These are phyloP conservation scores for Penicillium herquei DNA, from an alignment of 495 filamentous ascomycete genomes.

Conservation along the genomic window DNA sequence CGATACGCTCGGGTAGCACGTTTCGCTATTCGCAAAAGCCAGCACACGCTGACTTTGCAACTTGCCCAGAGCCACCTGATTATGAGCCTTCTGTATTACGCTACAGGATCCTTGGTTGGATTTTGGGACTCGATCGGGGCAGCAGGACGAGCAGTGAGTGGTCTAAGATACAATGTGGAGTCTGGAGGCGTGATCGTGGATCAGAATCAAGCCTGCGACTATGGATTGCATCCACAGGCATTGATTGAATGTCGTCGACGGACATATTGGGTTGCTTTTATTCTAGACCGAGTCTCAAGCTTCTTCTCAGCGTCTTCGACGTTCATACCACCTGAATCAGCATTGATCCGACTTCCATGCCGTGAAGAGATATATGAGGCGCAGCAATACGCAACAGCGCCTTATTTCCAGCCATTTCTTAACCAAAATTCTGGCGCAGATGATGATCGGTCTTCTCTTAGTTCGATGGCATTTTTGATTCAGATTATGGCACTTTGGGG, in stretches of 20 bases:
- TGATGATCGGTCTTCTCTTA: conserved; percentile 36
- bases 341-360: conserved; percentile 62
- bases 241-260: conserved; percentile 64
- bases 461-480: conserved; percentile 59
- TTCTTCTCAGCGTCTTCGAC: conserved; percentile 48
- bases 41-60: conserved; percentile 53
- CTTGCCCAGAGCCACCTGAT: conserved; percentile 62
- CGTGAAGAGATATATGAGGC: conserved; percentile 57
- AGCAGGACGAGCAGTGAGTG: conserved; percentile 56
- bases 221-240: conserved; percentile 54
- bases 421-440: conserved; percentile 27
- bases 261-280: conserved; percentile 65
- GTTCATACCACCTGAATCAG: conserved; percentile 49
- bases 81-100: conserved; percentile 63
- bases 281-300: conserved; percentile 61
- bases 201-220: conserved; percentile 47
- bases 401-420: conserved; percentile 54
- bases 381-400: conserved; percentile 48
- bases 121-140: conserved; percentile 60
- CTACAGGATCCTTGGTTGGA: conserved; percentile 50
- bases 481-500: conserved; percentile 63
- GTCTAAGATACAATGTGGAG: conserved; percentile 60
- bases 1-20: conserved; percentile 57
- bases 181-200: conserved; percentile 50
- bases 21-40: conserved; percentile 53